Evolutionary conservation across 306 rosid genomes (phyloP), one percentile per base, ranked within the genome.

Genomic region (Prunus fruticosa): DNA sequence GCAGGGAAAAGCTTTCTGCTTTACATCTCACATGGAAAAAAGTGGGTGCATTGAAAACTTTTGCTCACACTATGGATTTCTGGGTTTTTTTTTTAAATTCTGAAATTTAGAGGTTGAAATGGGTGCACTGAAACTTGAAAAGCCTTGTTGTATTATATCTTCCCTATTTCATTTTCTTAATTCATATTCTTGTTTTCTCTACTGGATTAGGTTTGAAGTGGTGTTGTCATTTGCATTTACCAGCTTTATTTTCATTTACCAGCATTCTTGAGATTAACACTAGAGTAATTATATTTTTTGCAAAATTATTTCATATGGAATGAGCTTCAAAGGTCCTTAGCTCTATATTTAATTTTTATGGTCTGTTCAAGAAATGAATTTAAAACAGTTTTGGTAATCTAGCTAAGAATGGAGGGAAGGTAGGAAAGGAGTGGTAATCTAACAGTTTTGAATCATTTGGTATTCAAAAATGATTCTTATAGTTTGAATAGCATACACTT

Each of bases 121-220:
- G 0, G 20, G n/a, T 34, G 20, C 64, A 25, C 20, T 41, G 34
- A 14, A 67, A 51, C 13, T 50, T 19, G 16, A 50, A 51, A 46
- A 11, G 34, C 43, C 20, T 8, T 69, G 45, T 23, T 47, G 25
- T 28, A 8, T 49, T 68, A 8, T 8, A 7, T 8, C 9, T 27
- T 15, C 3, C 12, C 7, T 3, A 11, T 71, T 10, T 11, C 1
- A 4, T 71, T 52, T 18, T 52, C 6, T 34, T 19, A 22, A 11
- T 49, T 22, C 28, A 57, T 41, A 23, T 57, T 41, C 67, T 56
- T 57, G 66, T 8, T 56, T 57, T 20, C 23, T 57, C 22, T 22
- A 22, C 67, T 38, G 56, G 16, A 41, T 57, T 72, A 57, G 67
- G 18, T 72, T 49, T 73, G 56, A 73, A 60, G 19, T 46, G 8